These are phyloP conservation scores for Lepraria neglecta DNA, from an alignment of 495 filamentous ascomycete genomes.

Conservation along the genomic window DNA sequence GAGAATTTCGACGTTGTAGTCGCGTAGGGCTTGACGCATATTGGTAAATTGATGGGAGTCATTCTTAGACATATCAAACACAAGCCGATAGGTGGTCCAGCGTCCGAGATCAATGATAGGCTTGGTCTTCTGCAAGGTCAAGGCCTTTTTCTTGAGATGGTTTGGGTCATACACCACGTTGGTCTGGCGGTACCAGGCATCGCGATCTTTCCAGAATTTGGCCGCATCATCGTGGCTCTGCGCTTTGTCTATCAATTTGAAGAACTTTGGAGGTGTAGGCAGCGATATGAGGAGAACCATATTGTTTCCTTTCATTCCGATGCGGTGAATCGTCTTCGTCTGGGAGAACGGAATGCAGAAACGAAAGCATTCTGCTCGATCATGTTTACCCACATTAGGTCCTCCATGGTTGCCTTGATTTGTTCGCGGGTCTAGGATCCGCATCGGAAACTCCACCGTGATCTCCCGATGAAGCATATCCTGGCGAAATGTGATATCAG, in stretches of 20 bases:
- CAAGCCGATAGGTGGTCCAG: conserved; percentile 63
- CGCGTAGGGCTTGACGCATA: conserved; percentile 52
- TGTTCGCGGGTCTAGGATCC: conserved; percentile 35
- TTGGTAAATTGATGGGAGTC: conserved; percentile 32
- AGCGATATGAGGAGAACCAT: conserved; percentile 53
- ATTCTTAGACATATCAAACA: conserved; percentile 36
- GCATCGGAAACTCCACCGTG: conserved; percentile 40
- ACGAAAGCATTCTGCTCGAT: conserved; percentile 35
- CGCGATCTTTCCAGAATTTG: conserved; percentile 55
- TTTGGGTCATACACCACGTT: conserved; percentile 51
- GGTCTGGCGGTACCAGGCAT: conserved; percentile 72
- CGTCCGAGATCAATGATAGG: conserved; percentile 69
- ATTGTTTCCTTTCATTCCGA: conserved; percentile 30
- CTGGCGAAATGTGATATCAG: conserved; percentile 32
- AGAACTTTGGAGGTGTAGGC: conserved; percentile 59
- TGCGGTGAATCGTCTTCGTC: conserved; percentile 50
- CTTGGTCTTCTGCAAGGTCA: conserved; percentile 50
- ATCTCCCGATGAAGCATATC: conserved; percentile 42
- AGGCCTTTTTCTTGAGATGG: conserved; percentile 34
- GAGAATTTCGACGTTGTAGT: conserved; percentile 63
- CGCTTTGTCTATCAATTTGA: conserved; percentile 45
- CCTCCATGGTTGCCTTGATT: conserved; percentile 3
- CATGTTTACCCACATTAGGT: conserved; percentile 5
- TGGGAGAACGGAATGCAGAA: conserved; percentile 61
- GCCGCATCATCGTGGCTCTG: conserved; percentile 36